Evolutionary conservation across 2,329 filamentous ascomycete genomes (phyloP).

Genomic region (Daldinia eschscholtzii): DNA sequence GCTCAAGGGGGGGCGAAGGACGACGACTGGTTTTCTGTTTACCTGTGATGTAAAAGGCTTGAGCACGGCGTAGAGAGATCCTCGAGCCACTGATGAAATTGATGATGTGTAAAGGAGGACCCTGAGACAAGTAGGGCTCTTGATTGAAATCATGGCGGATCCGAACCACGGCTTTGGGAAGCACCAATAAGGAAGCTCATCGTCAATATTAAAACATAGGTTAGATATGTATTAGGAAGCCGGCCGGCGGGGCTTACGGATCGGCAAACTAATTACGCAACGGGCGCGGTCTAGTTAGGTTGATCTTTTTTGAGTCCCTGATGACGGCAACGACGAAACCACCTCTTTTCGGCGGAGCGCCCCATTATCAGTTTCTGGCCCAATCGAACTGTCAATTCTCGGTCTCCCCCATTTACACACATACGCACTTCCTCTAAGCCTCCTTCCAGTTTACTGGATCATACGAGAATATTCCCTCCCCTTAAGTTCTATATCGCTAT

Average conservation of each 20-base stretch:
- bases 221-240: conserved; percentile 15
- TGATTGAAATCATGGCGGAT: conserved; percentile 25
- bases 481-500: neutral
- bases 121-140: conserved; percentile 29
- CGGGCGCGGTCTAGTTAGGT: conserved; percentile 20
- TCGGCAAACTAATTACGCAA: conserved; percentile 41
- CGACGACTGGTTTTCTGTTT: neutral
- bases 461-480: neutral
- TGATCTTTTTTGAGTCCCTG: conserved; percentile 31
- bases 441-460: conserved; percentile 11
- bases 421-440: conserved; percentile 8
- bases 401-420: conserved; percentile 7
- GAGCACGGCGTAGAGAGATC: neutral
- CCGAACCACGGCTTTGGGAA: conserved; percentile 21
- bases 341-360: conserved; percentile 10
- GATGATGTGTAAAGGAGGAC: conserved; percentile 30
- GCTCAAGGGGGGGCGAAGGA: conserved; percentile 16
- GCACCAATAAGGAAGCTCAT: conserved; percentile 32
- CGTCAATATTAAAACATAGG: conserved; percentile 24
- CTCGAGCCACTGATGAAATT: conserved; percentile 31
- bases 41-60: conserved; percentile 33
- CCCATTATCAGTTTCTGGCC: conserved; percentile 11
- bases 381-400: conserved; percentile 7
- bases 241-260: conserved; percentile 30
- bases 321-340: conserved; percentile 38